phyloP scores from a whole-genome alignment of 2,329 filamentous ascomycete species.

The Sordariomycetes sp. region DNA sequence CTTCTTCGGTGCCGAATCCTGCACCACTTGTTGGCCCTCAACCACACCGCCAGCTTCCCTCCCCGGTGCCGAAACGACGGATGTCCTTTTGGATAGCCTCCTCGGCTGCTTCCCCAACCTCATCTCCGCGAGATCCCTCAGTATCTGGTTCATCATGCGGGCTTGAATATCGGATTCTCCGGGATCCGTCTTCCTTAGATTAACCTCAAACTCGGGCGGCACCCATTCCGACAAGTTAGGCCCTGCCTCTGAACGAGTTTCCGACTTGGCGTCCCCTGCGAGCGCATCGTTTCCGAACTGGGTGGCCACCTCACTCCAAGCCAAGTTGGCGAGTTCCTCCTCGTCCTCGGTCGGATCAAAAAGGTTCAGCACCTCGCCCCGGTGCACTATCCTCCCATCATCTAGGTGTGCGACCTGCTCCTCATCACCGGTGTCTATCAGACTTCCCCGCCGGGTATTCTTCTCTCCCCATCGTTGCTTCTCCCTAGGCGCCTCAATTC shows the following conservation, averaged over 20 bases:
- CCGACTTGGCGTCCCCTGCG: background rate
- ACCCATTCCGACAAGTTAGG: background rate
- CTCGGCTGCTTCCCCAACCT: background rate
- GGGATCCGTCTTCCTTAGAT: background rate
- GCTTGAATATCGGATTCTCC: background rate
- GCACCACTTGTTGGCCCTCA: background rate
- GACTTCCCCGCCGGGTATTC: background rate
- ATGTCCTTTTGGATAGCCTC: background rate
- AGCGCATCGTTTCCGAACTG: background rate
- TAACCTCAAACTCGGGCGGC: background rate
- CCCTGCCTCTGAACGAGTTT: background rate
- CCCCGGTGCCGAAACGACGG: background rate
- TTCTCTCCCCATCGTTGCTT: background rate
- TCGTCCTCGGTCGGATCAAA: constrained; percentile 50
- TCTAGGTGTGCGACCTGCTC: constrained; percentile 1
- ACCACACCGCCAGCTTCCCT: background rate
- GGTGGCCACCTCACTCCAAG: background rate
- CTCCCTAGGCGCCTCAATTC: background rate
- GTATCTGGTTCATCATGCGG: background rate
- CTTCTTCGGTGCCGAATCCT: background rate
- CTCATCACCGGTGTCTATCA: background rate
- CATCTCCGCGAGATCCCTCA: background rate
- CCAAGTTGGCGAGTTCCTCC: constrained; percentile 4
- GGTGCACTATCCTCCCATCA: constrained; percentile 9
- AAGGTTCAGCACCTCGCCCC: constrained; percentile 16